Base-by-base conservation (phyloP, 2,329 filamentous ascomycete species). In the Hypocreales sp. region DNA sequence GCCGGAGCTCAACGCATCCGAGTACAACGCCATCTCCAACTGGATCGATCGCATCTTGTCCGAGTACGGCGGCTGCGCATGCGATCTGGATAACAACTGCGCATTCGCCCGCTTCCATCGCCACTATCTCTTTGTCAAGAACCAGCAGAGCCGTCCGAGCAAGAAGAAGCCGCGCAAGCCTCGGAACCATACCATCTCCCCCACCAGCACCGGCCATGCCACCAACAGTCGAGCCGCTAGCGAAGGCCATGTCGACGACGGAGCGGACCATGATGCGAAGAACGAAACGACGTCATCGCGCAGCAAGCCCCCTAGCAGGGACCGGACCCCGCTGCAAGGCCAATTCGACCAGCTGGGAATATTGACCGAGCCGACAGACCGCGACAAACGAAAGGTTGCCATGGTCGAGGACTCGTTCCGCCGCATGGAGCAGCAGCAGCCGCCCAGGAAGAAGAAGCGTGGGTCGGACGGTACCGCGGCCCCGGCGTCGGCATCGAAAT, bases 11-110 rank as follows among this genome's bases (percentile, higher is more conserved):
- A 65, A 67, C 30, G 67, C 72, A 14, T 53, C 58, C 1, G 74
- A 80, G 36, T 75, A 74, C 33, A 57, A 60, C 15, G 60, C 54
- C 26, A 66, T 80, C 12, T 62, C 64, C 10, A 62, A 62, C 11
- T 82, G 75, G 69, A 68, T 82, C 6, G 64, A 72, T 27, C 66
- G 63, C 22, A 73, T 84, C 7, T 61, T 86, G 6, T 77, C 78
- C 12, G 79, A 84, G 45, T 79, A 82, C 40, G 80, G 80, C 12
- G 79, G 79, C 12, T 87, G 80, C 50, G 80, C 79, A 5, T 87
- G 80, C 47, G 67, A 77, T 31, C 47, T 72, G 10, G 70, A 68
- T 7, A 53, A 58, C 22, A 67, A 74, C 31, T 78, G 72, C 40
- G 67, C 70, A 3, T 77, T 78, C 50, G 61, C 60, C 32, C 66